Evolutionary conservation across 768 basidiomycete species (phyloP), one percentile per base, ranked within the genome.

Genomic region (Lepiota venenata): DNA sequence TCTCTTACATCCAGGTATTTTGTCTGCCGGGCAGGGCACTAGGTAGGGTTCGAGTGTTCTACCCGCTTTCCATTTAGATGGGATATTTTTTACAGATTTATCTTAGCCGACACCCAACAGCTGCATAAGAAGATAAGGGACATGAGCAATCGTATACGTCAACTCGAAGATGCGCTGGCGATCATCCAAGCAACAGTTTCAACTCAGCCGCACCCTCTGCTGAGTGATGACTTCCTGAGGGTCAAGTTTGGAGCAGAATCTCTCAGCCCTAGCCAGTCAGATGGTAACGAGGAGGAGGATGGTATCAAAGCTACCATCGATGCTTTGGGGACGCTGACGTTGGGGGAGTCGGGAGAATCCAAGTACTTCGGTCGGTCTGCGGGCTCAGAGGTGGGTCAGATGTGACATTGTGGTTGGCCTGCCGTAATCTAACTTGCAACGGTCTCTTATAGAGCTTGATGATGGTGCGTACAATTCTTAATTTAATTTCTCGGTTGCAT

Each of bases 341-440:
- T 87, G 9, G 79, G 78, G 25, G 81, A 81, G 48, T 74, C 80
- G 12, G 85, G 85, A 15, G 74, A 81, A 53, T 73, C 81, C 53
- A 82, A 80, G 60, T 87, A 85, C 61, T 84, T 84, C 60, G 85
- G 85, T 15, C 71, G 81, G 22, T 82, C 82, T 8, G 84, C 82
- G 36, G 83, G 83, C 2, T 78, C 82, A n/a, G 83, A 85, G 72
- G 77, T 80, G 47, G 41, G 67, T 58, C 47, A 21, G 22, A 51
- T 38, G 40, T 11, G 8, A 32, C 32, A 11, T 32, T 32, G 32
- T 32, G 32, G 2, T 9, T 32, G 4, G 32, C 1, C 32, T 32
- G 32, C 8, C 32, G 8, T 8, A 32, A 32, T 27, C 44, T 27
- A 10, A 36, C 4, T 52, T 52, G 6, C 7, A 32, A 21, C 2